phyloP scores from a whole-genome alignment of 176 grass and related monocot species.

The Phoenix roebelenii region DNA sequence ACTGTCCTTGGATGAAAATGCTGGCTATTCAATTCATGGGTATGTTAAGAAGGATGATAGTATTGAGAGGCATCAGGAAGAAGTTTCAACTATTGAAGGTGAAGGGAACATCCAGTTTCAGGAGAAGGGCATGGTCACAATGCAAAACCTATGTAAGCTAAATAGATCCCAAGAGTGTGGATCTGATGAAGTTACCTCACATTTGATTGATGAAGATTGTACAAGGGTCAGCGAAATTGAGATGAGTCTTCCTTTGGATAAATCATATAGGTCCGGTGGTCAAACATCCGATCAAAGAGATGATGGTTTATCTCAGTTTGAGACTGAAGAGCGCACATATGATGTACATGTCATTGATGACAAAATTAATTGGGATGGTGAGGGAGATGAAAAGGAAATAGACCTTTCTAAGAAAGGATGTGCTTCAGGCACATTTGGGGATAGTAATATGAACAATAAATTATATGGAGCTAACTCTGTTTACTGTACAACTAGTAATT shows the following conservation, averaged over 20 bases:
- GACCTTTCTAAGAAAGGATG: background rate
- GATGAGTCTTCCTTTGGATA: constrained; percentile 22
- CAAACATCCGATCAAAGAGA: constrained; percentile 22
- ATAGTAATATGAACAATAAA: constrained; percentile 13
- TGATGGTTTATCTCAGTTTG: constrained; percentile 8
- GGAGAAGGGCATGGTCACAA: constrained; percentile 32
- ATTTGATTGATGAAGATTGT: constrained; percentile 2
- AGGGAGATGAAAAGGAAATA: constrained; percentile 20
- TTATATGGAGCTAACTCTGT: background rate
- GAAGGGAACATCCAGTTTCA: constrained; percentile 6
- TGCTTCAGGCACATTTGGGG: too few relatives aligned
- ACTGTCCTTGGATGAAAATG: background rate
- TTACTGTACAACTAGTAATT: background rate
- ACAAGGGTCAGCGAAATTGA: constrained; percentile 20
- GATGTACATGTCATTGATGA: constrained; percentile 66
- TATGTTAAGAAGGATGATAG: background rate
- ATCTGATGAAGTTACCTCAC: constrained; percentile 5
- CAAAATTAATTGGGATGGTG: constrained; percentile 19
- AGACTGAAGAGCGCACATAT: background rate
- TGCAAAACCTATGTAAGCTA: background rate
- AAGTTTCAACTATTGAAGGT: constrained; percentile 6
- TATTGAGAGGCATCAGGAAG: background rate
- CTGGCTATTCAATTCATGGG: background rate
- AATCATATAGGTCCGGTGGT: constrained; percentile 17
- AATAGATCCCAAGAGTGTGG: too few relatives aligned